These are phyloP conservation scores for Tolypocladium ovalisporum DNA, from an alignment of 2,329 filamentous ascomycete genomes.

Conservation along the genomic window DNA sequence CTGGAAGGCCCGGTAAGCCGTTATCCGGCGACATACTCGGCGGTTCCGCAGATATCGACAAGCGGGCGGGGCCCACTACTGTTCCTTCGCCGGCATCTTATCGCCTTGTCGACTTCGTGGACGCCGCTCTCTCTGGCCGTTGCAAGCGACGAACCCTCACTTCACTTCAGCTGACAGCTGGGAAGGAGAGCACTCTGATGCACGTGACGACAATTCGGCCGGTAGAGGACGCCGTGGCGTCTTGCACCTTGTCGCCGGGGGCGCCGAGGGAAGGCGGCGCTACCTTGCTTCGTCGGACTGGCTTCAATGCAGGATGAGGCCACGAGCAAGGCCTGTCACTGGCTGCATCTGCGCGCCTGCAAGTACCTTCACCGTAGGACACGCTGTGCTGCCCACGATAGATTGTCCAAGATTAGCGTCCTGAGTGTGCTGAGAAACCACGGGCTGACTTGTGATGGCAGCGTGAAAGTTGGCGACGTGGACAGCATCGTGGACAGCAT, in stretches of 20 bases:
- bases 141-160: background rate
- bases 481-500: background rate
- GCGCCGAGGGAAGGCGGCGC: background rate
- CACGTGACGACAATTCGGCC: background rate
- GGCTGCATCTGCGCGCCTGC: background rate
- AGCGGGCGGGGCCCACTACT: background rate
- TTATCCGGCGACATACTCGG: slow-evolving; percentile 4
- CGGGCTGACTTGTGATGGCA: background rate
- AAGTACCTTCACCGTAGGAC: too few relatives aligned
- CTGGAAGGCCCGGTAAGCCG: background rate
- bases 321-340: background rate
- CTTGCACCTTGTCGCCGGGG: background rate
- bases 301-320: background rate
- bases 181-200: background rate
- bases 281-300: background rate
- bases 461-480: background rate
- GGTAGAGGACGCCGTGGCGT: background rate
- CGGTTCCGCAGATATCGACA: slow-evolving; percentile 1
- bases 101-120: background rate
- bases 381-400: background rate
- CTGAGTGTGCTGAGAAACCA: background rate
- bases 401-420: background rate
- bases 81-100: background rate
- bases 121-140: background rate
- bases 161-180: background rate